These are phyloP conservation scores for Trichoderma lentiforme DNA, from an alignment of 2,329 filamentous ascomycete genomes.

Conservation along the genomic window DNA sequence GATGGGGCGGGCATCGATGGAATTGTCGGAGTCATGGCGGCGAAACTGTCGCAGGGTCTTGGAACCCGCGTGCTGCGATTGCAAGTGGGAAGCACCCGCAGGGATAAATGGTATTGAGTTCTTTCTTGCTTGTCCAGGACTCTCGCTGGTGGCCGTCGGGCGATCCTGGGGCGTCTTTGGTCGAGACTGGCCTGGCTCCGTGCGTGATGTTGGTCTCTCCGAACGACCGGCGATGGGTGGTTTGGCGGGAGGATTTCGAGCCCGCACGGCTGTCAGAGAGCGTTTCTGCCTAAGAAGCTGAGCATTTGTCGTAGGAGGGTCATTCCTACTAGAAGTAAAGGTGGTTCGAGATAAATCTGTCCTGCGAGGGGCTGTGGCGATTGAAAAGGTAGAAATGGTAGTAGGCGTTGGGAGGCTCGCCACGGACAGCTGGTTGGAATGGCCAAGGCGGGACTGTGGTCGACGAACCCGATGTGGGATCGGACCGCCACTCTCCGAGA, in stretches of 20 bases:
- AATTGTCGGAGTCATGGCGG: conserved; percentile 77
- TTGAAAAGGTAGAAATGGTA: conserved; percentile 47
- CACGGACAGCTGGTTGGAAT: conserved; percentile 66
- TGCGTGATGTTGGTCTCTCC: conserved; percentile 59
- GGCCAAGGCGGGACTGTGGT: conserved; percentile 63
- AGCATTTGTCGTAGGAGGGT: conserved; percentile 62
- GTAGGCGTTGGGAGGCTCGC: conserved; percentile 61
- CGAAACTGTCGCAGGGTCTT: conserved; percentile 70
- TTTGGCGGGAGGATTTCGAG: conserved; percentile 51
- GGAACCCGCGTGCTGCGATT: conserved; percentile 73
- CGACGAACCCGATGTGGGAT: conserved; percentile 55
- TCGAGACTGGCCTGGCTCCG: conserved; percentile 52
- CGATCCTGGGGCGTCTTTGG: conserved; percentile 72
- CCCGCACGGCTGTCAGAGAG: conserved; percentile 59
- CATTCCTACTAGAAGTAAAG: conserved; percentile 51
- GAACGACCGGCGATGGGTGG: conserved; percentile 44
- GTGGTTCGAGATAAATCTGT: conserved; percentile 56
- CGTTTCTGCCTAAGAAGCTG: conserved; percentile 64
- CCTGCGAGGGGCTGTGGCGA: conserved; percentile 59
- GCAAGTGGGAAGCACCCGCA: conserved; percentile 67
- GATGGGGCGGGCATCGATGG: conserved; percentile 53
- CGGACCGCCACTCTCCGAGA: conserved; percentile 82
- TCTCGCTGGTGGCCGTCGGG: conserved; percentile 46
- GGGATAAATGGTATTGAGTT: conserved; percentile 73
- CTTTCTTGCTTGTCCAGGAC: conserved; percentile 51